Base-by-base conservation (phyloP, 1,284 basidiomycete genomes). In the Athelia sp. region DNA sequence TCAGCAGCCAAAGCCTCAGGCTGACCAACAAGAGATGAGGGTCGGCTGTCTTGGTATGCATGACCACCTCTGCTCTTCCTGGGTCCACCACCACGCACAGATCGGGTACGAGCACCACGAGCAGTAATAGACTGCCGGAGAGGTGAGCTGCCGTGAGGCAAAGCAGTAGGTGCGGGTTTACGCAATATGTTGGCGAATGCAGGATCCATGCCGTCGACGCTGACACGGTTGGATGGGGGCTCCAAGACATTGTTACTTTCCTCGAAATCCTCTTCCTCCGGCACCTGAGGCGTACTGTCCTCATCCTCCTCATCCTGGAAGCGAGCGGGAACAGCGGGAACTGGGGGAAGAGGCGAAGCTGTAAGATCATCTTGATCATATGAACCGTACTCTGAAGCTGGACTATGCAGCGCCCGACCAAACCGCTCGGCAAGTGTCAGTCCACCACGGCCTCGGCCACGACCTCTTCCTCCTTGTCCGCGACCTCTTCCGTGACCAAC, bases 161-260 rank as follows among this genome's bases (percentile, higher is more conserved):
- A 40, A 1, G 83, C 78, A 21, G 74, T 73, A 46, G 76, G 72
- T 9, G 84, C 83, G 0, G 78, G 72, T 2, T 79, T 73, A 50
- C 76, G 77, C 35, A 90, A 76, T 14, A 90, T 72, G 53, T 90
- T 89, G 48, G 88, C 87, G 60, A 90, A 92, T 0, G 70, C 75
- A 10, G 90, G 90, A 56, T 92, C 90, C 85, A 92, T 89, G 35
- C 88, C 88, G 47, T 92, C 89, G 10, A 90, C 72, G 56, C 85
- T 89, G 2, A 77, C 76, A 29, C 74, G 70, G 53, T 83, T 84
- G 2, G 80, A 81, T 19, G 62, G 64, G 43, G 65, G 62, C 50
- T 65, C 63, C 13, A 29, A 4, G 43, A 62, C 56, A 15, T 66
- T 70, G 6, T 70, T 74, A 2, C 71, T 71, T 1, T 76, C 75